Conservation (phyloP, 345 rosid genomes). For the Gossypium stocksii region DNA sequence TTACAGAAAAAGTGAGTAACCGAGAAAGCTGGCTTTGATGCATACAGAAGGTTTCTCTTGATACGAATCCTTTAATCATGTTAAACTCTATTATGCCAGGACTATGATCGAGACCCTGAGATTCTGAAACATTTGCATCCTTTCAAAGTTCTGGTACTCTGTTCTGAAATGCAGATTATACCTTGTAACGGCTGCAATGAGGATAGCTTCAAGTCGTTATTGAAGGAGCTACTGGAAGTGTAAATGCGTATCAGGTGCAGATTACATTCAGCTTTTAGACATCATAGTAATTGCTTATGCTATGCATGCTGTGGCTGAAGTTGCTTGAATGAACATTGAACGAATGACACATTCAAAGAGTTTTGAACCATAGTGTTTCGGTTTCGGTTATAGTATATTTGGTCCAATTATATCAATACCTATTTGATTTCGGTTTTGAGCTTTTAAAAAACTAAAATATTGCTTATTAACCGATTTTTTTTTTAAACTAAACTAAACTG, state of each 20-base stretch:
- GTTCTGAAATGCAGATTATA: constrained; percentile 58
- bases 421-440: too few species aligned
- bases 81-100: constrained; percentile 33
- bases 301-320: neutral
- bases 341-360: neutral
- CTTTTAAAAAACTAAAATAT: too few species aligned
- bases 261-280: neutral
- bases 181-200: constrained; percentile 28
- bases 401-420: too few species aligned
- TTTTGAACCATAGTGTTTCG: too few species aligned
- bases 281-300: neutral
- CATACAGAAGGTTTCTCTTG: neutral
- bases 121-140: constrained; percentile 48
- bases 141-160: constrained; percentile 47
- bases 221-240: constrained; percentile 22
- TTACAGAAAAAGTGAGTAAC: constrained; percentile 67
- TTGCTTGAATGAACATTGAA: neutral
- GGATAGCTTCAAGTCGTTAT: constrained; percentile 38
- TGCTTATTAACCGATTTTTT: too few species aligned
- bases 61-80: neutral
- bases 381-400: too few species aligned
- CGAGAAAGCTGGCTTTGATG: neutral
- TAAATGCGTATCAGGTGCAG: neutral
- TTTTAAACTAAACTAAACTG: too few species aligned
- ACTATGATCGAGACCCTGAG: constrained; percentile 69